Evolutionary conservation across 2,329 filamentous ascomycete genomes (phyloP).

Genomic region (Trichoderma endophyticum): DNA sequence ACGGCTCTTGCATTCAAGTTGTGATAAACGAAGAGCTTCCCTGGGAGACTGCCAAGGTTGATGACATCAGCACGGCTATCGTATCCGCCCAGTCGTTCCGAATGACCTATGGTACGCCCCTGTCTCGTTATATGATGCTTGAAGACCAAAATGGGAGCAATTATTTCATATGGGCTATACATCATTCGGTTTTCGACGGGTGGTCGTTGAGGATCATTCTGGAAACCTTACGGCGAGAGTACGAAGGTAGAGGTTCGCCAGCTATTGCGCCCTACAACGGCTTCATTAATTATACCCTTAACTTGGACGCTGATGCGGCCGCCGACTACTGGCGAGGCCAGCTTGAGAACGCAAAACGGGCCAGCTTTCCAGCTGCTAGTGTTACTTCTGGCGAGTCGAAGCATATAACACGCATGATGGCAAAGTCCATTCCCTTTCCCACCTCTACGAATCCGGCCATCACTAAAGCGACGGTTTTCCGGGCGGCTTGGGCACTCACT

Average conservation of each 20-base stretch:
- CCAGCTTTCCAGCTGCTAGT: conserved; percentile 16
- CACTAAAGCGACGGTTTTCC: conserved; percentile 24
- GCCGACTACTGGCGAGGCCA: conserved; percentile 20
- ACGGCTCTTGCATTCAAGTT: conserved; percentile 18
- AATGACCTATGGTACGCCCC: conserved; percentile 14
- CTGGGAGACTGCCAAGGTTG: background rate
- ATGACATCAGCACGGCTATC: background rate
- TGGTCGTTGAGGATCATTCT: conserved; percentile 25
- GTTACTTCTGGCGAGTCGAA: background rate
- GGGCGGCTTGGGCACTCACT: conserved; percentile 29
- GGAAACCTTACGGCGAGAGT: conserved; percentile 17
- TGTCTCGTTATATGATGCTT: background rate
- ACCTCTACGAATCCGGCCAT: conserved; percentile 5
- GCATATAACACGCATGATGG: conserved; percentile 9
- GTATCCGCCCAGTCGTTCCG: background rate
- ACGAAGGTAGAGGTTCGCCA: background rate
- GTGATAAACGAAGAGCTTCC: conserved; percentile 18
- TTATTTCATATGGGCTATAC: conserved; percentile 26
- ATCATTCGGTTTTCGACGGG: conserved; percentile 32
- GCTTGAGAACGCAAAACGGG: conserved; percentile 15
- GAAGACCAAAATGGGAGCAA: background rate
- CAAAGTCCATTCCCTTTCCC: conserved; percentile 7
- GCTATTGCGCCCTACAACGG: background rate
- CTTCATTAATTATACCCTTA: conserved; percentile 11
- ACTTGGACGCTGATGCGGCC: conserved; percentile 10